Evolutionary conservation across 2,329 filamentous ascomycete genomes (phyloP).

Genomic region (Neofusicoccum ribis): DNA sequence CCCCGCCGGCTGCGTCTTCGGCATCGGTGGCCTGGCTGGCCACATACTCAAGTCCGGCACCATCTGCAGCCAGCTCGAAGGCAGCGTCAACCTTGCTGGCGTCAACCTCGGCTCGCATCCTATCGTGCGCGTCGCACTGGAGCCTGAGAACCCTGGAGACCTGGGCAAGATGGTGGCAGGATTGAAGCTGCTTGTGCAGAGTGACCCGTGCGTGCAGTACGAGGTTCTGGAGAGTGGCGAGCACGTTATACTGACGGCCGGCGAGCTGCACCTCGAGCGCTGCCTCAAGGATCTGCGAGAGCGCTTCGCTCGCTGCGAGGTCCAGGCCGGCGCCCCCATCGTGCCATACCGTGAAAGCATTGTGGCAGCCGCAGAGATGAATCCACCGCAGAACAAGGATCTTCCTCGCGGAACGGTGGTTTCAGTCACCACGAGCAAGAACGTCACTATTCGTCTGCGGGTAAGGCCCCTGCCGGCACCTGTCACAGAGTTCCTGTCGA

Average conservation of each 20-base stretch:
- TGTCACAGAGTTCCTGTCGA: conserved; percentile 82
- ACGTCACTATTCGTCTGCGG: conserved; percentile 73
- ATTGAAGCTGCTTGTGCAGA: conserved; percentile 83
- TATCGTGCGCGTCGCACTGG: conserved; percentile 93
- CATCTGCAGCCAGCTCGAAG: conserved; percentile 81
- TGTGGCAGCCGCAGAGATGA: conserved; percentile 86
- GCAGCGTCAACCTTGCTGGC: conserved; percentile 86
- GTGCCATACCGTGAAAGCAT: conserved; percentile 96
- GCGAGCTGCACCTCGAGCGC: conserved; percentile 89
- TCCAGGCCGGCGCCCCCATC: conserved; percentile 90
- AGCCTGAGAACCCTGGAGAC: conserved; percentile 86
- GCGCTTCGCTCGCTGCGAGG: conserved; percentile 88
- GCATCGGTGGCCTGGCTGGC: conserved; percentile 87
- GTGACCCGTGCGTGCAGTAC: conserved; percentile 93
- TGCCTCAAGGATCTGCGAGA: conserved; percentile 92
- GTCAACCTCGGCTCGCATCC: conserved; percentile 79
- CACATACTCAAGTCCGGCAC: conserved; percentile 96
- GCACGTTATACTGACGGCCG: conserved; percentile 91
- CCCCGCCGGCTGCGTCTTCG: conserved; percentile 92
- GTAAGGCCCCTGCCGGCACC: conserved; percentile 75
- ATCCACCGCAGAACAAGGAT: conserved; percentile 79
- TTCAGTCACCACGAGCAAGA: conserved; percentile 78
- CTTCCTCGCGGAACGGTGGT: conserved; percentile 80
- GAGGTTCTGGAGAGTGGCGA: conserved; percentile 91
- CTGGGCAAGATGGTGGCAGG: conserved; percentile 94